Conservation (phyloP, 148 eudicot species). For the Spergularia marina region DNA sequence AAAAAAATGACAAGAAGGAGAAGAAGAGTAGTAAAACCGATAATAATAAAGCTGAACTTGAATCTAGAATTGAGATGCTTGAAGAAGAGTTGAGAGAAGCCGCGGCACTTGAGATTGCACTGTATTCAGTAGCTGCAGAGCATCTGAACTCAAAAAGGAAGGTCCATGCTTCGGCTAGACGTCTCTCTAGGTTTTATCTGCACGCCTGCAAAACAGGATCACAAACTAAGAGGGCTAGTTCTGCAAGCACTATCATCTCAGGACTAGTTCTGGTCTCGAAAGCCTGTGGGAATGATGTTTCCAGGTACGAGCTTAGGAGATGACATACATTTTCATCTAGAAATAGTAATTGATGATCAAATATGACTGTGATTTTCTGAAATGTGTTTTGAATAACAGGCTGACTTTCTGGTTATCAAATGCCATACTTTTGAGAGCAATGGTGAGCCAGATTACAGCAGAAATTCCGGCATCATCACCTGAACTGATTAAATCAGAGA, state of each 20-base stretch:
- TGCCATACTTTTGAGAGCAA: conserved; percentile 64
- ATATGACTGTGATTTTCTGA: not conserved
- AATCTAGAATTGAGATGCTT: conserved; percentile 58
- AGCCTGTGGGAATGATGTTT: conserved; percentile 83
- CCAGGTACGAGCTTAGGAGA: conserved; percentile 46
- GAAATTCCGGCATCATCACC: conserved; percentile 30
- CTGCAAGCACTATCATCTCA: conserved; percentile 60
- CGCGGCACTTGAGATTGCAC: conserved; percentile 63
- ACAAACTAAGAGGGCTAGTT: conserved; percentile 57
- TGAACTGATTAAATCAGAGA: conserved; percentile 18
- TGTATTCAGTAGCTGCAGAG: conserved; percentile 70
- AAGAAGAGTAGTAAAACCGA: conserved; percentile 36
- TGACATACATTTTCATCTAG: not conserved
- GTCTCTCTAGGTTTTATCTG: conserved; percentile 68
- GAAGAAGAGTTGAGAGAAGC: conserved; percentile 84
- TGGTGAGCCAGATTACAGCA: conserved; percentile 52
- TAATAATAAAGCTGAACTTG: conserved; percentile 37
- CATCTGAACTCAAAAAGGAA: conserved; percentile 76
- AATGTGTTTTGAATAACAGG: conserved; percentile 33
- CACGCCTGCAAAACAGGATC: conserved; percentile 51
- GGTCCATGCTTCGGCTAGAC: conserved; percentile 79
- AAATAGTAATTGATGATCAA: not conserved
- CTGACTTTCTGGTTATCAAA: conserved; percentile 92
- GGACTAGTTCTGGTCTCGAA: conserved; percentile 80
- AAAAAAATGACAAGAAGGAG: conserved; percentile 38